phyloP scores from a whole-genome alignment of 1,284 basidiomycete genomes.

The Heterobasidion irregulare region DNA sequence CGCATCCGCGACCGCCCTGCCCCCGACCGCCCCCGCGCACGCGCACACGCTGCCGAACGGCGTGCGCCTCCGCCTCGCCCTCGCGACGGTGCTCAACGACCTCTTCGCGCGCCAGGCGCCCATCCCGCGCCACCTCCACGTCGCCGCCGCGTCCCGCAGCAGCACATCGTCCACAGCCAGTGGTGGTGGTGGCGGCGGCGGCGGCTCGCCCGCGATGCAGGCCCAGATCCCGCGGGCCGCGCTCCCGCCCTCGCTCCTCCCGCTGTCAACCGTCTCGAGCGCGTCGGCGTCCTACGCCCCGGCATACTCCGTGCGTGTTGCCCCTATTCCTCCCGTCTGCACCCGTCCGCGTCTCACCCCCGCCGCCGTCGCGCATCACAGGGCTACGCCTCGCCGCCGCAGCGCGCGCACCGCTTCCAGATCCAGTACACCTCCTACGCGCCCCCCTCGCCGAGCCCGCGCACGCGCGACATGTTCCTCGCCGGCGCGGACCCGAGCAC shows the following conservation, averaged over 20 bases:
- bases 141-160: not conserved
- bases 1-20: conserved; percentile 33
- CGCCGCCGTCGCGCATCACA: conserved; percentile 2
- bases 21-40: conserved; percentile 20
- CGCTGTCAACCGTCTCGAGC: conserved; percentile 28
- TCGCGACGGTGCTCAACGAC: conserved; percentile 26
- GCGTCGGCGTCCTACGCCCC: not conserved
- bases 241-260: conserved; percentile 19
- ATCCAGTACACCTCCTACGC: conserved; percentile 11
- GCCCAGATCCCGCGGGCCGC: conserved; percentile 9
- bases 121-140: conserved; percentile 20
- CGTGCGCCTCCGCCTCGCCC: conserved; percentile 16
- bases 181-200: not conserved
- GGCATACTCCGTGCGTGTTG: conserved; percentile 4
- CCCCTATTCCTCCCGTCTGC: not conserved
- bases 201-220: not conserved
- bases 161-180: conserved; percentile 12
- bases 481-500: conserved; percentile 54
- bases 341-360: not conserved
- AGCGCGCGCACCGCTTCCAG: conserved; percentile 6
- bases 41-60: conserved; percentile 69
- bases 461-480: conserved; percentile 44
- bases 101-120: conserved; percentile 66
- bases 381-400: conserved; percentile 3
- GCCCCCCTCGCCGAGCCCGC: conserved; percentile 25